Percentiles rank a stretch among this genome's conserved stretches.
phyloP scores from a whole-genome alignment of 352 stramenopile species.

The Globisporangium paroecandrum region DNA sequence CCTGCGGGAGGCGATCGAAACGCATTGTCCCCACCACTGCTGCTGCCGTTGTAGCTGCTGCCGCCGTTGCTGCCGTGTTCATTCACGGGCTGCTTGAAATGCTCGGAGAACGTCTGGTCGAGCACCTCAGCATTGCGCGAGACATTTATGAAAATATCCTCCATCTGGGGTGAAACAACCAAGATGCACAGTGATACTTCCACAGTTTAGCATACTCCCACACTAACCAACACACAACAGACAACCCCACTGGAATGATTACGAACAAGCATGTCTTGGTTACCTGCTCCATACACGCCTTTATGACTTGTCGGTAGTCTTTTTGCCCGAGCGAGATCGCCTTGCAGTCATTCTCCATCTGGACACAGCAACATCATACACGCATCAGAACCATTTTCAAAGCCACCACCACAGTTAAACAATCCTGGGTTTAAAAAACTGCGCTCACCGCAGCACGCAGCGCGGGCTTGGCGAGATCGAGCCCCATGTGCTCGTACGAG shows the following conservation, averaged over 20 bases:
- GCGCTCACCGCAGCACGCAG: constrained; percentile 78
- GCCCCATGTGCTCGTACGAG: constrained; percentile 92
- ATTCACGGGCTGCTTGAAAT: constrained; percentile 62
- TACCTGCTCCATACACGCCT: constrained; percentile 87
- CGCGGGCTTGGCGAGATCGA: constrained; percentile 95
- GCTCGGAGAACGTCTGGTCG: constrained; percentile 88
- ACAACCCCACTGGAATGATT: neutral
- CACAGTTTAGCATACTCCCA: neutral
- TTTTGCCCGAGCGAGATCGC: constrained; percentile 79
- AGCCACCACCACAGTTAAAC: neutral
- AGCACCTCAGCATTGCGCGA: constrained; percentile 82
- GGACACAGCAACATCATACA: neutral
- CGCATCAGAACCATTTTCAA: neutral
- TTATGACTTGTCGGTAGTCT: constrained; percentile 67
- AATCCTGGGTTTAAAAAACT: neutral
- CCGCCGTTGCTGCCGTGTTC: constrained; percentile 28
- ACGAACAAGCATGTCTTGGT: constrained; percentile 18
- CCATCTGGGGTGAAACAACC: constrained; percentile 47
- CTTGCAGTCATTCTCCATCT: constrained; percentile 94
- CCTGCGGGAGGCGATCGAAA: neutral
- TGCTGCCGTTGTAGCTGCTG: constrained; percentile 22
- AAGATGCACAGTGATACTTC: neutral
- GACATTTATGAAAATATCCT: constrained; percentile 68
- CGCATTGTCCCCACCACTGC: constrained; percentile 8
- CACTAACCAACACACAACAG: neutral